Percentiles rank a stretch among this genome's conserved stretches.
phyloP scores from a whole-genome alignment of 768 basidiomycete genomes.

The Boletus bicolor region DNA sequence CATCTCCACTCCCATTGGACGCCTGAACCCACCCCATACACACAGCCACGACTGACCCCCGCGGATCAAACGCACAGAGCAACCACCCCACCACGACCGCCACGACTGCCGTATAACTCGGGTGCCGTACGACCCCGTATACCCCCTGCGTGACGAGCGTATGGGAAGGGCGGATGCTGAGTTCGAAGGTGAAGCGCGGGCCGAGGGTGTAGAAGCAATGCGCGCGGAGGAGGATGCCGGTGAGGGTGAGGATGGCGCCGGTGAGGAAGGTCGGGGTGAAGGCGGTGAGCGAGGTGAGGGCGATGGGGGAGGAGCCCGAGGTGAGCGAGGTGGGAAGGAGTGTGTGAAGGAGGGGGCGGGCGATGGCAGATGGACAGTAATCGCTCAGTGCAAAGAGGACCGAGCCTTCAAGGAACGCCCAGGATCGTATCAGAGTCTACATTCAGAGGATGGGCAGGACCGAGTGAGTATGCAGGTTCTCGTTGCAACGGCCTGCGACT shows the following conservation, averaged over 20 bases:
- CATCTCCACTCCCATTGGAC: neutral
- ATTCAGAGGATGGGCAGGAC: neutral
- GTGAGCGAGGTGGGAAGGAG: neutral
- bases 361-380: neutral
- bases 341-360: neutral
- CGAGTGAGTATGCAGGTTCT: neutral
- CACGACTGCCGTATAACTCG: slow-evolving; percentile 20
- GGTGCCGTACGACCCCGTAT: slow-evolving; percentile 31
- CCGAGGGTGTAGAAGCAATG: slow-evolving; percentile 23
- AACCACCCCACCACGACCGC: neutral
- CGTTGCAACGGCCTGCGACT: neutral
- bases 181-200: slow-evolving; percentile 21
- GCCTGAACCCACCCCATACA: neutral
- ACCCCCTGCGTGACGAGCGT: slow-evolving; percentile 25
- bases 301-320: neutral
- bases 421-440: neutral
- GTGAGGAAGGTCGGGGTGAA: slow-evolving; percentile 11
- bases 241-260: neutral
- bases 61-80: slow-evolving; percentile 4
- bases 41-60: neutral
- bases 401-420: slow-evolving; percentile 7
- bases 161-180: slow-evolving; percentile 19
- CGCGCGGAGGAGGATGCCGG: slow-evolving; percentile 9
- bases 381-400: neutral
- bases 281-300: slow-evolving; percentile 9